Evolutionary conservation across 2,329 filamentous ascomycete genomes (phyloP), one percentile per base, ranked within the genome.

Genomic region (Sclerotinia minor): DNA sequence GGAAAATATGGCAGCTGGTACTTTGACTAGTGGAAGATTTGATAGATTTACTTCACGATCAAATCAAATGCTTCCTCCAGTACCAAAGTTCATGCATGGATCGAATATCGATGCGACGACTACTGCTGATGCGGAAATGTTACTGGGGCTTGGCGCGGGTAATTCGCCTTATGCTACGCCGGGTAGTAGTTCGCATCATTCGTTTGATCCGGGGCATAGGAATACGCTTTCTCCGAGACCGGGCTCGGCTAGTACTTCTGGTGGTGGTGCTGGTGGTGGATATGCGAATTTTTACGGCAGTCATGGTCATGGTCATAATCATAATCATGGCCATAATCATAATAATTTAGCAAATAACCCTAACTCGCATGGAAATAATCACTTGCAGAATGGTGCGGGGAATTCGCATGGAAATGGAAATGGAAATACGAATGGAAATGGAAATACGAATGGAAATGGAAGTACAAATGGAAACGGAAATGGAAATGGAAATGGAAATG

Each of bases 121-220:
- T 8, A 79, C 81, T 4, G 78, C 81, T 8, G 79, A 82, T 50
- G 79, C 79, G 19, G 81, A 83, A 73, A 81, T 82, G 70, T 78
- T 83, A 15, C 77, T 86, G 13, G 82, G 81, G 19, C 76, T 85
- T 17, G 73, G 75, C 44, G 80, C 82, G 17, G 72, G 74, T 49
- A 80, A 82, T 71, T 81, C 83, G 2, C 79, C 83, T 17, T 75
- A 70, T 53, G 54, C 70, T 57, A 73, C 69, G 2, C 64, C 71
- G 8, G 32, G 45, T 2, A 50, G 45, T 19, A 65, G 70, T 6
- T 71, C 69, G 3, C 68, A 72, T 21, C 63, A 72, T 45, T 67
- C 70, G 9, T 72, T 57, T 44, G 68, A 72, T 19, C 69, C 45
- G 6, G 49, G 45, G 1, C 70, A 69, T 26, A 64, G 47, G 38